These are phyloP conservation scores for Lycium ferocissimum DNA, from an alignment of 257 asterid genomes.

Conservation along the genomic window DNA sequence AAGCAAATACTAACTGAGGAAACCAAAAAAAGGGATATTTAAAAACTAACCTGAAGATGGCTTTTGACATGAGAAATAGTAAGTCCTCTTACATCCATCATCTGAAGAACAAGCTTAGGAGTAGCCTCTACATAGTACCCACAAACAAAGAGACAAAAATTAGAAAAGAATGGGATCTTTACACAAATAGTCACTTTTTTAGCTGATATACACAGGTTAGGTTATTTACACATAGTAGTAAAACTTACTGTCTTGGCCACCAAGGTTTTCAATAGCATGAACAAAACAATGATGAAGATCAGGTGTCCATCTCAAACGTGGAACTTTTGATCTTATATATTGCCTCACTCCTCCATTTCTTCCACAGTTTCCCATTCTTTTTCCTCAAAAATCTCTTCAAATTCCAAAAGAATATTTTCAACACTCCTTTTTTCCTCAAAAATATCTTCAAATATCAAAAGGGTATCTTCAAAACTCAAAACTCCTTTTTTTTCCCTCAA, in stretches of 20 bases:
- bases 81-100: conserved; percentile 89
- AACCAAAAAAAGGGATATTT: not conserved
- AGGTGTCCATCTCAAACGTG: conserved; percentile 87
- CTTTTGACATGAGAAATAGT: conserved; percentile 95
- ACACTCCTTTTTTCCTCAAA: conserved; percentile 13
- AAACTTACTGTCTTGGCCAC: conserved; percentile 71
- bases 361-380: conserved; percentile 57
- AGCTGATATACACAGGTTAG: too few relatives aligned
- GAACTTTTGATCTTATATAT: conserved; percentile 77
- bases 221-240: too few relatives aligned
- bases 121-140: conserved; percentile 62
- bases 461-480: conserved; percentile 15
- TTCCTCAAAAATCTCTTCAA: not conserved
- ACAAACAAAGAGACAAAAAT: not conserved
- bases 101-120: conserved; percentile 77
- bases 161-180: not conserved
- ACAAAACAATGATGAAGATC: conserved; percentile 84
- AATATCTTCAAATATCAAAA: conserved; percentile 15
- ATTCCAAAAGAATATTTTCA: conserved; percentile 26
- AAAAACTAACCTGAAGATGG: conserved; percentile 71
- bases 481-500: not conserved
- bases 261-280: conserved; percentile 69
- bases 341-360: conserved; percentile 74
- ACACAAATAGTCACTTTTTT: too few relatives aligned
- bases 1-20: not conserved